Conservation (phyloP, 768 basidiomycete genomes). For the Mycena belliarum region DNA sequence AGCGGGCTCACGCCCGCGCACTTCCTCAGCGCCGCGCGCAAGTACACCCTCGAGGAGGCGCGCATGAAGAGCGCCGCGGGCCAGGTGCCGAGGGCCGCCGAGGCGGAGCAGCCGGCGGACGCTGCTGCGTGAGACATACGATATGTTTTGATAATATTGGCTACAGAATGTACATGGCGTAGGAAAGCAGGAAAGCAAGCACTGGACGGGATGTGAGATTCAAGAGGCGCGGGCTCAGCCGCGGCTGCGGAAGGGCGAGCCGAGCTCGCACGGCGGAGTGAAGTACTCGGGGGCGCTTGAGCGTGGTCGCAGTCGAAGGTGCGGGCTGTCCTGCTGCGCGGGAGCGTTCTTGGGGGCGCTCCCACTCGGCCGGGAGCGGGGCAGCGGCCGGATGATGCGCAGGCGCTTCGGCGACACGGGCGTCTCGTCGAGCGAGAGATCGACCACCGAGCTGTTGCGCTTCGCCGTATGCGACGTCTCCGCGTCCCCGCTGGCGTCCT, state of each 20-base stretch:
- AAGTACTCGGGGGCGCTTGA: no score
- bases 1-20: conserved; percentile 45
- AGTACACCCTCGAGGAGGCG: not conserved
- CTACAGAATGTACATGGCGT: conserved; percentile 1
- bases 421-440: conserved; percentile 1
- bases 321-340: no score
- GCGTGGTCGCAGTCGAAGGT: no score
- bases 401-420: conserved; percentile 17
- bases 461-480: not conserved
- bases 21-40: conserved; percentile 42
- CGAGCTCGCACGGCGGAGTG: not conserved
- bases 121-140: not conserved
- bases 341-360: not conserved
- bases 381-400: conserved; percentile 18
- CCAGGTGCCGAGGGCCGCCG: no score
- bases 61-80: no score
- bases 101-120: no score
- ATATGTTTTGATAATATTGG: not conserved
- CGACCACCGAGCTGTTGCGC: conserved; percentile 11
- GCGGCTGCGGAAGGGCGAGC: conserved; percentile 3
- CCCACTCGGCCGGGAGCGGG: conserved; percentile 9
- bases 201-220: no score
- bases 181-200: not conserved
- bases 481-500: not conserved
- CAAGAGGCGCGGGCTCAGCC: not conserved